Conservation (phyloP, 345 rosid genomes). For the Camelina hispida region DNA sequence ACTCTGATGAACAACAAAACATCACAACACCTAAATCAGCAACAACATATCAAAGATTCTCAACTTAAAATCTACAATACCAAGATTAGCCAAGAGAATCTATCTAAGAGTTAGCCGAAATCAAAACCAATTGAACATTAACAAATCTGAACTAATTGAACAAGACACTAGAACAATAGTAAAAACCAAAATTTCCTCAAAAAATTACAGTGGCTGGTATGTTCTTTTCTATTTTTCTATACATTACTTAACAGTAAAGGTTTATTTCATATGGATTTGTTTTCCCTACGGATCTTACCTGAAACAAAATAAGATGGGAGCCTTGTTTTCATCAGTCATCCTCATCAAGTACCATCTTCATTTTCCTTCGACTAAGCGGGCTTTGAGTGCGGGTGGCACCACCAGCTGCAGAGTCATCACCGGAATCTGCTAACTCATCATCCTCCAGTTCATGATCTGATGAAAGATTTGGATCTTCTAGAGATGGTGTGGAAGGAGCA, state of each 20-base stretch:
- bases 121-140: too few relatives aligned
- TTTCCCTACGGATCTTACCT: too few relatives aligned
- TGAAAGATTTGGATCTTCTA: constrained; percentile 26
- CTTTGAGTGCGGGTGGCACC: constrained; percentile 40
- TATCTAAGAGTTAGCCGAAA: too few relatives aligned
- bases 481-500: constrained; percentile 35
- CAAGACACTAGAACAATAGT: not conserved
- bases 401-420: constrained; percentile 56
- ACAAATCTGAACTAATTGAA: not conserved
- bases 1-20: too few relatives aligned
- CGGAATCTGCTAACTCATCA: constrained; percentile 47
- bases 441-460: constrained; percentile 47
- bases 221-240: constrained; percentile 15
- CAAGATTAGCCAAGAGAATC: too few relatives aligned
- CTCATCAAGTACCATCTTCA: constrained; percentile 66
- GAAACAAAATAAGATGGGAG: not conserved
- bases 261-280: not conserved
- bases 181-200: not conserved
- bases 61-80: too few relatives aligned
- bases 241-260: not conserved
- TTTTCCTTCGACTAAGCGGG: constrained; percentile 54
- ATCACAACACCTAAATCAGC: too few relatives aligned
- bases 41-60: too few relatives aligned
- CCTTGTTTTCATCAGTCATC: constrained; percentile 52
- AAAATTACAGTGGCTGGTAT: not conserved